These are phyloP conservation scores for Nematocida minor DNA, from an alignment of 371 early-diverging fungal species.

Conservation along the genomic window DNA sequence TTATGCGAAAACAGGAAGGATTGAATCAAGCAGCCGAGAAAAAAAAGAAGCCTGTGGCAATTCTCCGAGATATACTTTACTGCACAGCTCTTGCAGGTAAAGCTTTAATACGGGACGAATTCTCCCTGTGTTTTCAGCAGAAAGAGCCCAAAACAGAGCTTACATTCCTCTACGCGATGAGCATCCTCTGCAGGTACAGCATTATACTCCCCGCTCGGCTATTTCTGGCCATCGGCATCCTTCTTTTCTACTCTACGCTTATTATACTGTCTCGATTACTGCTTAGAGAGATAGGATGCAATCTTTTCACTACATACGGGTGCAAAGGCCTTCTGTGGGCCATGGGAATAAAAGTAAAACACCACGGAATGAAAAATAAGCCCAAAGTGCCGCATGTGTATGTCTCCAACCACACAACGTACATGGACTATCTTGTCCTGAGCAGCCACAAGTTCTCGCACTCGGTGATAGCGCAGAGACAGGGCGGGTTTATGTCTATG, in stretches of 20 bases:
- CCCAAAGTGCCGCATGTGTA: constrained; percentile 69
- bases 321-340: constrained; percentile 47
- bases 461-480: constrained; percentile 72
- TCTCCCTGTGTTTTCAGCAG: constrained; percentile 47
- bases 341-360: constrained; percentile 62
- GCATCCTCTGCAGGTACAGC: constrained; percentile 19
- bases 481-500: constrained; percentile 68
- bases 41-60: background rate
- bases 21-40: background rate
- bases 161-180: constrained; percentile 1
- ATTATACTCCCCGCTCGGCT: constrained; percentile 22
- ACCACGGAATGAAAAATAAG: constrained; percentile 68
- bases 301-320: background rate
- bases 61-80: constrained; percentile 47
- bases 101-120: constrained; percentile 44
- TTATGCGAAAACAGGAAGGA: constrained; percentile 34
- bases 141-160: constrained; percentile 5
- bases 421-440: constrained; percentile 73
- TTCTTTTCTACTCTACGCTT: background rate
- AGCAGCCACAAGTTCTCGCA: constrained; percentile 71
- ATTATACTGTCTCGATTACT: background rate
- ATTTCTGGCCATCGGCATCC: background rate
- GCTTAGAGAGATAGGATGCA: background rate
- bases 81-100: constrained; percentile 45
- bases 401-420: constrained; percentile 74